Evolutionary conservation across 257 asterid species (phyloP), one percentile per base, ranked within the genome.

Genomic region (Galeopsis tetrahit): DNA sequence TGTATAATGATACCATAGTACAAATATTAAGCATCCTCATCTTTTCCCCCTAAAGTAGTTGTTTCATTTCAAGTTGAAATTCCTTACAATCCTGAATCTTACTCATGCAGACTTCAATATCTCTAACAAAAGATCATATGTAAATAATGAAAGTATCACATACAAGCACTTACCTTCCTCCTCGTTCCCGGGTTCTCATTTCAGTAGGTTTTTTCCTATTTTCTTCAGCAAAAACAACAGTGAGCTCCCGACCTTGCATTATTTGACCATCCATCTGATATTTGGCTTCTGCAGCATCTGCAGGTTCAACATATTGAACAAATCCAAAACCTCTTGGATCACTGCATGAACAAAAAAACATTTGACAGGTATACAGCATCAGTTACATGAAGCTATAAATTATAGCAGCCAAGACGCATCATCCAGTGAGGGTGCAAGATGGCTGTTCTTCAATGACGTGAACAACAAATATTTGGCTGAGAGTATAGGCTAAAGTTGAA

Each of bases 211-310:
- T 94, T 82, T 94, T 94, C 81, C 98, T 83, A 36, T 89, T 94
- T 82, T 91, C 98, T 82, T 91, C 98, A 13, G 97, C 97, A 83
- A 89, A 91, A 57, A 89, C 98, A 77, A 94, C 97, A 6, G 97
- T 91, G 78, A 94, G 87, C 77, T 89, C 96, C 62, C 98, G 85
- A 52, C 97, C 98, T 55, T 83, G 91, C 72, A 89, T 59, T 70
- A 75, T 69, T 72, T 83, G 87, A 49, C 98, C 98, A 75, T 94
- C 96, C 97, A 94, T 89, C 80, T 89, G 96, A 83, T 91, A 87
- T 67, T 94, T 91, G 49, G 97, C 96, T 46, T 94, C 98, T 13
- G 85, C 87, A 68, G 97, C 98, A 82, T 91, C 97, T 69, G 89
- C 95, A 42, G 98, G 95, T 59, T 91, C 97, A 44, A 94, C 88